Percentiles rank a stretch among this genome's conserved stretches.
Evolutionary conservation across 2,329 filamentous ascomycete genomes (phyloP).

Genomic region (Alternaria ventricosa): DNA sequence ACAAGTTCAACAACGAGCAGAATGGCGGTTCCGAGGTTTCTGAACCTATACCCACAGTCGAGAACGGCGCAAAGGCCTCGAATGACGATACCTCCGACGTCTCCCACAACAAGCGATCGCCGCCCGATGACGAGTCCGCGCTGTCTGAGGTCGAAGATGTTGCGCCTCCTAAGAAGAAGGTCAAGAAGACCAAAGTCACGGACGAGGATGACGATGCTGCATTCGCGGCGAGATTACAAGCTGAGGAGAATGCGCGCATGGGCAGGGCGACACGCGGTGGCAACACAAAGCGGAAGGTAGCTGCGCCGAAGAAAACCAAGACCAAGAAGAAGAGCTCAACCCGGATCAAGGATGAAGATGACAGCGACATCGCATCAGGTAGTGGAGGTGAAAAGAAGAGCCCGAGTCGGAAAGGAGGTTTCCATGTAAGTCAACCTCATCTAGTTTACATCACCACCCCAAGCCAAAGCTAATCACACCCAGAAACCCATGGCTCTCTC

Average conservation of each 20-base stretch:
- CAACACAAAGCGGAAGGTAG: conserved; percentile 61
- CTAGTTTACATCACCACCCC: background rate
- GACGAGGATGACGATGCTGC: conserved; percentile 84
- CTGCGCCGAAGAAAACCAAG: conserved; percentile 63
- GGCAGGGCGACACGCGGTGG: conserved; percentile 77
- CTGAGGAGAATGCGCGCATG: conserved; percentile 80
- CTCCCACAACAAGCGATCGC: conserved; percentile 52
- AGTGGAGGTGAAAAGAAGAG: conserved; percentile 68
- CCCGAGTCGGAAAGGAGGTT: conserved; percentile 81
- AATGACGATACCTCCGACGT: conserved; percentile 34
- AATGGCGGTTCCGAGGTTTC: conserved; percentile 41
- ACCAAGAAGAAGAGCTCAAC: conserved; percentile 76
- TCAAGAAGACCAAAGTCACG: conserved; percentile 72
- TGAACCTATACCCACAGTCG: conserved; percentile 50
- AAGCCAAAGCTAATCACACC: conserved; percentile 45
- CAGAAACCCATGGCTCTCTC: conserved; percentile 79
- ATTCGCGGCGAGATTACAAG: conserved; percentile 86
- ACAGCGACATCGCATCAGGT: conserved; percentile 75
- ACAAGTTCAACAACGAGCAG: conserved; percentile 52
- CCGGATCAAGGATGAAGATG: conserved; percentile 78
- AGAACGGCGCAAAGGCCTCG: conserved; percentile 37
- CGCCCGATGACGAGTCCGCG: conserved; percentile 48
- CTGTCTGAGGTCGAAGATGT: conserved; percentile 52
- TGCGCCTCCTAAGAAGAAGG: conserved; percentile 55
- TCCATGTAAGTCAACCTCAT: conserved; percentile 67